phyloP scores from a whole-genome alignment of 257 asterid genomes.

The Solanum chilense region DNA sequence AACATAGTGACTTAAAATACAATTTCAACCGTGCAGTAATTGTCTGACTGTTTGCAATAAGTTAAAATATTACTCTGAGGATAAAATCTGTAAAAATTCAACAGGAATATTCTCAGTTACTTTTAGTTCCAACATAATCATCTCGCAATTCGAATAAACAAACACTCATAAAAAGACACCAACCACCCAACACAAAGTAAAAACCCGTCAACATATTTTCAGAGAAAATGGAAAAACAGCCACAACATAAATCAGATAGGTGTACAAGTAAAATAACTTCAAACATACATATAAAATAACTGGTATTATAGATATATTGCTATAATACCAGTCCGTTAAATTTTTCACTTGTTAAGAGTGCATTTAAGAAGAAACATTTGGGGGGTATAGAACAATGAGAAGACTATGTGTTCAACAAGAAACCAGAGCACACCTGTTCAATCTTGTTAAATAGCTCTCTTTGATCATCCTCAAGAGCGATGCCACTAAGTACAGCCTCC shows the following conservation, averaged over 20 bases:
- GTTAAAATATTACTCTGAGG: background rate
- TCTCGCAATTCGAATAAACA: background rate
- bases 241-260: background rate
- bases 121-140: background rate
- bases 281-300: background rate
- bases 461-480: constrained; percentile 86
- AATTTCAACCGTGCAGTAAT: background rate
- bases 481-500: constrained; percentile 90
- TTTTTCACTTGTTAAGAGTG: background rate
- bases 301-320: background rate
- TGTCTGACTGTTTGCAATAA: background rate
- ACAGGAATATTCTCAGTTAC: background rate
- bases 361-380: background rate
- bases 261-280: background rate
- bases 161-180: background rate
- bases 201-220: background rate
- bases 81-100: background rate
- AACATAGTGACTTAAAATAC: background rate
- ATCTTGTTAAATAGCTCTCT: constrained; percentile 82
- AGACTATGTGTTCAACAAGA: background rate
- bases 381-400: background rate
- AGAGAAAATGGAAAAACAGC: background rate
- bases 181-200: background rate
- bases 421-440: constrained; percentile 52
- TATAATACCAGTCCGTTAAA: background rate